phyloP scores from a whole-genome alignment of 2,329 filamentous ascomycete species.

The Amauroascus niger region DNA sequence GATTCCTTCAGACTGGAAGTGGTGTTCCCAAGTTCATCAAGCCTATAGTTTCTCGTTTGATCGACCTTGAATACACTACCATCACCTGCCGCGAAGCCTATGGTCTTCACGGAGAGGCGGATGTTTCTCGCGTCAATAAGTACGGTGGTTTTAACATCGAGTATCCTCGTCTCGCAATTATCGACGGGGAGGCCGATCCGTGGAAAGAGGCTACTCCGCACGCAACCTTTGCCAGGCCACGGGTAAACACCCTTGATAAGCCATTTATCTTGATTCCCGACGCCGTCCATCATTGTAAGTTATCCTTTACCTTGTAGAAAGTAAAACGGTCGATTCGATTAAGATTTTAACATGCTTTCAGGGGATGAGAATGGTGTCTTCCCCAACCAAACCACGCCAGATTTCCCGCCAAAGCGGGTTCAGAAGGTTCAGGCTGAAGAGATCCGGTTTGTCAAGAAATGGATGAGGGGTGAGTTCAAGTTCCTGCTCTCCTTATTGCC shows the following conservation, averaged over 20 bases:
- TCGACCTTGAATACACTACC: slow-evolving; percentile 54
- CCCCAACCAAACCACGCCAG: slow-evolving; percentile 42
- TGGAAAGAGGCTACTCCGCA: slow-evolving; percentile 69
- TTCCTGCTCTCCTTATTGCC: neutral
- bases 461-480: slow-evolving; percentile 34
- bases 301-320: slow-evolving; percentile 41
- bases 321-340: neutral
- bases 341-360: slow-evolving; percentile 23
- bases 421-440: slow-evolving; percentile 39
- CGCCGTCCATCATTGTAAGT: slow-evolving; percentile 77
- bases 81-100: slow-evolving; percentile 58
- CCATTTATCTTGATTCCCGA: slow-evolving; percentile 63
- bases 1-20: slow-evolving; percentile 65
- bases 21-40: slow-evolving; percentile 54
- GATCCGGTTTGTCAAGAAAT: slow-evolving; percentile 41
- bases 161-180: slow-evolving; percentile 64
- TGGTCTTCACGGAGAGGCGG: slow-evolving; percentile 55
- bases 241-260: slow-evolving; percentile 53
- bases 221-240: slow-evolving; percentile 48
- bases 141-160: slow-evolving; percentile 64
- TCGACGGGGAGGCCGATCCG: slow-evolving; percentile 70
- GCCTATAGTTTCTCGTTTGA: slow-evolving; percentile 61
- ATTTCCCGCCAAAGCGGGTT: slow-evolving; percentile 40
- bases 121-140: slow-evolving; percentile 61
- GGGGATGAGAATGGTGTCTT: slow-evolving; percentile 45